Percentiles rank a stretch among this genome's conserved stretches.
Evolutionary conservation across 805 yeast species (phyloP).

Genomic region (Kregervanrija fluxuum): DNA sequence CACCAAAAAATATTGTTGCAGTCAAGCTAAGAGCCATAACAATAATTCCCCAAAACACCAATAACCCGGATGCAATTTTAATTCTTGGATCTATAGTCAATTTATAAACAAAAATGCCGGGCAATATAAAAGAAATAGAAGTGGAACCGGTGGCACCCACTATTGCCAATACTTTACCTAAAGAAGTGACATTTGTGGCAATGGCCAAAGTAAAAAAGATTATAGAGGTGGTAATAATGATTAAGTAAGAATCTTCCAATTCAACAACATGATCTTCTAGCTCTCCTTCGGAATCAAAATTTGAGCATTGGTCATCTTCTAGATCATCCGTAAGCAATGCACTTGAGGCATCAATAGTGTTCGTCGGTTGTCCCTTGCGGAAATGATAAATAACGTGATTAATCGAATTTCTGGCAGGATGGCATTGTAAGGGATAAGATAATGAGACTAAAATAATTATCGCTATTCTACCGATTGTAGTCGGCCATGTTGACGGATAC

Average conservation of each 20-base stretch:
- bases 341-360: neutral
- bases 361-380: neutral
- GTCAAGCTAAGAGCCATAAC: slow-evolving; percentile 64
- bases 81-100: slow-evolving; percentile 31
- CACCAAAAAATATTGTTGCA: slow-evolving; percentile 22
- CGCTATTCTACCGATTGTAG: slow-evolving; percentile 73
- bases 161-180: slow-evolving; percentile 75
- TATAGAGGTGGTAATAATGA: slow-evolving; percentile 34
- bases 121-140: slow-evolving; percentile 81
- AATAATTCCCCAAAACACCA: slow-evolving; percentile 51
- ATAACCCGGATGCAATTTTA: too few species aligned
- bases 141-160: slow-evolving; percentile 95
- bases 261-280: slow-evolving; percentile 8
- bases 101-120: slow-evolving; percentile 79
- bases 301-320: slow-evolving; percentile 2
- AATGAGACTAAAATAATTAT: slow-evolving; percentile 74
- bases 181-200: slow-evolving; percentile 62
- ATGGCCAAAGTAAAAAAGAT: slow-evolving; percentile 50
- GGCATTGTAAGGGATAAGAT: slow-evolving; percentile 86
- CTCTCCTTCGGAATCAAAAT: too few species aligned
- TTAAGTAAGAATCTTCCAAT: slow-evolving; percentile 23
- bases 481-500: slow-evolving; percentile 58
- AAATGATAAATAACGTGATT: slow-evolving; percentile 48
- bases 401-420: slow-evolving; percentile 80
- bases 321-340: slow-evolving; percentile 11